Evolutionary conservation across 2,329 filamentous ascomycete species (phyloP).

Genomic region (Alternaria solani): DNA sequence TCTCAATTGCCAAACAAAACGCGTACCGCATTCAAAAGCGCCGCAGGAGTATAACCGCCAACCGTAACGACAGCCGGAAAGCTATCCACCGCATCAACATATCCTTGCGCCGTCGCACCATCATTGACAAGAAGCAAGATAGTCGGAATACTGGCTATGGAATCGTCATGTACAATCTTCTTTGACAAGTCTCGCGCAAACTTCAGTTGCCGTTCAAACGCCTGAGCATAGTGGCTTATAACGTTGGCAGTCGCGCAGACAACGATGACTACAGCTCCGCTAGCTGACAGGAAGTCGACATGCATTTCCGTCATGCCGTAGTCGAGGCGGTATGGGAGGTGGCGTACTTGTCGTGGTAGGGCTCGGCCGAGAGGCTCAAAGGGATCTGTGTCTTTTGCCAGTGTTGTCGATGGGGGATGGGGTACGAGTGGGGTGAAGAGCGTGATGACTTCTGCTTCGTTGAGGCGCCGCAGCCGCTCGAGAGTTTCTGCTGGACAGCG

Average conservation of each 20-base stretch:
- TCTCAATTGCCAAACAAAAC: constrained; percentile 36
- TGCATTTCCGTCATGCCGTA: constrained; percentile 71
- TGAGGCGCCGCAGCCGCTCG: constrained; percentile 43
- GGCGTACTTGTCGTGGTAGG: constrained; percentile 68
- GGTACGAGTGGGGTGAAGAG: constrained; percentile 66
- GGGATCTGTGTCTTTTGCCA: constrained; percentile 65
- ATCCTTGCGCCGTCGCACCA: constrained; percentile 17
- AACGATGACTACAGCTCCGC: constrained; percentile 68
- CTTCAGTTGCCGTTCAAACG: constrained; percentile 41
- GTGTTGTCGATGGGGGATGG: constrained; percentile 39
- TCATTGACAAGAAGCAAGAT: constrained; percentile 40
- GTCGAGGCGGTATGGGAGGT: constrained; percentile 74
- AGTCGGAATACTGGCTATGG: constrained; percentile 31
- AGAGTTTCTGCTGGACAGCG: constrained; percentile 38
- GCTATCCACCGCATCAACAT: constrained; percentile 33
- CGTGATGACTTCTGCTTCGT: constrained; percentile 52
- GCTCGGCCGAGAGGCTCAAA: constrained; percentile 75
- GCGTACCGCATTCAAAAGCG: constrained; percentile 35
- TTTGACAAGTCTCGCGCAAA: constrained; percentile 38
- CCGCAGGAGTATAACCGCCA: constrained; percentile 39
- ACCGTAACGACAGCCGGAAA: constrained; percentile 41
- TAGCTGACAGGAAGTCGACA: constrained; percentile 67
- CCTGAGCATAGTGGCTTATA: constrained; percentile 27
- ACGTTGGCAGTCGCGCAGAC: constrained; percentile 46
- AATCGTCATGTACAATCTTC: constrained; percentile 23